Evolutionary conservation across 2,329 filamentous ascomycete genomes (phyloP), one percentile per base, ranked within the genome.

Genomic region (Ceratocystis lukuohia): DNA sequence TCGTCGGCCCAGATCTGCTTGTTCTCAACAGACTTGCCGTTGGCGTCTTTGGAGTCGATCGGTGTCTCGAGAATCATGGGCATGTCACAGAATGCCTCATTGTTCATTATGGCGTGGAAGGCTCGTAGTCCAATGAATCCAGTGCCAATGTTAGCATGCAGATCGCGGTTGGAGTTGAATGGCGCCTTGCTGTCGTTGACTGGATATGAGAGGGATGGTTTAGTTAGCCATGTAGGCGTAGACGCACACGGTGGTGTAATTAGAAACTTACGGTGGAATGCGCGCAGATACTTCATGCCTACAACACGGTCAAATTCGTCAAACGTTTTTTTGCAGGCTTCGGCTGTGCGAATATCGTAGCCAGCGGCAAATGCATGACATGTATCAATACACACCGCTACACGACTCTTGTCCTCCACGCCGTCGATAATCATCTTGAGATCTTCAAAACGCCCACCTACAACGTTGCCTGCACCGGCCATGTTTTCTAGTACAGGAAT

Each of bases 21-120:
- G 74, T 96, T 91, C 72, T 96, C 88, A 46, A 86, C 75, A 33
- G 80, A 80, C 74, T 87, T 87, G 56, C 87, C 88, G 69, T 86
- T 80, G 61, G 80, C 77, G 20, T 83, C 85, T 59, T 84, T 83
- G 46, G 81, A 81, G 69, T 95, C 90, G 69, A 94, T 93, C 5
- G 94, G 94, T n/a, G 94, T 99, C 78, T 99, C 94, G 6, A 99
- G 82, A 1, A 99, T 86, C 84, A 99, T 91, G 3, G 94, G 94
- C 71, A 96, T 76, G 30, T 84, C 84, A 70, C 88, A 83, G 68
- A 97, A 88, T 1, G 84, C 79, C 30, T 81, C 79, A 72, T 91
- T 85, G 74, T 97, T 97, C 80, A 97, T 87, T 68, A 99, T 78
- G 73, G 87, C 90, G 77, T 96, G 90, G 75, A 99, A 99, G 1